Evolutionary conservation across 1,284 basidiomycete species (phyloP), one percentile per base, ranked within the genome.

Genomic region (Tilletia walkeri): DNA sequence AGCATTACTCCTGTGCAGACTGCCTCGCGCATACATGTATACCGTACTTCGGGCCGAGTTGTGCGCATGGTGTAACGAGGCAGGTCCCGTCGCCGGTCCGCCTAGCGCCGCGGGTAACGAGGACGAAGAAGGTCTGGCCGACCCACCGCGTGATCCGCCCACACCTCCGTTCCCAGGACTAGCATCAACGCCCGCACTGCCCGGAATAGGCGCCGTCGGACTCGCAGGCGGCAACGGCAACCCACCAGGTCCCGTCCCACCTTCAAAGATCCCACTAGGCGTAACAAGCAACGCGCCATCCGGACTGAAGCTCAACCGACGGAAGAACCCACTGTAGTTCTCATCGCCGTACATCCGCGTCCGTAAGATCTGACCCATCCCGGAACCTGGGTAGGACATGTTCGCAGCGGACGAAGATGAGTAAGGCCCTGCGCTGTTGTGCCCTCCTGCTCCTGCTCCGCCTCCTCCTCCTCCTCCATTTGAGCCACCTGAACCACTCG

Each of bases 21-120:
- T 97, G 24, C 92, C 93, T 45, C 95, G 89, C 3, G 93, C 93
- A 85, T 99, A 99, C 77, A 99, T 92, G 85, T 92, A 98, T 18
- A 98, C 95, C 0, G 94, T 87, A 16, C 87, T 87, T 75, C 85
- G 86, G 6, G 92, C 48, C n/a, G 61, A 53, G 18, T 30, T 54
- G 14, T 20, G 49, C 24, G 45, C 48, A 20, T 54, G 70, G 54
- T 85, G 80, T 73, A 85, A 83, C 24, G 71, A 68, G 30, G 72
- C 14, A 34, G 49, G 48, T 4, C 48, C 66, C n/a, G 49, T 30
- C 14, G 30, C 41, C 4, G 38, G 65, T 3, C 45, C 65, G 14
- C 45, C 41, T 5, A 66, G 18, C n/a, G 45, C 24, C 2, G 65
- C 24, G 10, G 65, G 65, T 20, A 66, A 50, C 41, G 65, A 9